A percentile compares a stretch with the other conserved stretches of the same genome.
Evolutionary conservation across 495 filamentous ascomycete genomes (phyloP).

Genomic region (Physcia stellaris): DNA sequence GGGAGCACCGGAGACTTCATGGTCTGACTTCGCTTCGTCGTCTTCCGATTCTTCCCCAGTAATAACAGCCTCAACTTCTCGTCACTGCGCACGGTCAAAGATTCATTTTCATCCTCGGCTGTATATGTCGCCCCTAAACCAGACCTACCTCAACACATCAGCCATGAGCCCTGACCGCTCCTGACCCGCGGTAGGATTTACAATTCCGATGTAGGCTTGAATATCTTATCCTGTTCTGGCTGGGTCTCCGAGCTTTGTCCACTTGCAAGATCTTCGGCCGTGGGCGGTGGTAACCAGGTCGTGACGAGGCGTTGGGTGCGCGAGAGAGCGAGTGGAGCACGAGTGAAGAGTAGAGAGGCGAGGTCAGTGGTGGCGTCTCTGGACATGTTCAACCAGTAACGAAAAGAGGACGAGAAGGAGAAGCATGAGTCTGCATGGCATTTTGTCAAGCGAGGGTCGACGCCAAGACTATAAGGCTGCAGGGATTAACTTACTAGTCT

Average conservation of each 20-base stretch:
- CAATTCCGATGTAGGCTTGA: constrained; percentile 38
- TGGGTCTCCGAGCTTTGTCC: constrained; percentile 31
- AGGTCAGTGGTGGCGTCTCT: constrained; percentile 16
- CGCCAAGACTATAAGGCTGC: no score
- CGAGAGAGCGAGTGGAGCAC: constrained; percentile 34
- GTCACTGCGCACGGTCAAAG: constrained; percentile 29
- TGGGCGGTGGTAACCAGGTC: constrained; percentile 36
- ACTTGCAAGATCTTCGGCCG: constrained; percentile 28
- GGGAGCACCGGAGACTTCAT: no score
- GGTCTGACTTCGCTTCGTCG: no score
- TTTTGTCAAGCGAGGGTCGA: no score
- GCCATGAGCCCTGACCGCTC: no score
- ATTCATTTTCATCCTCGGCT: constrained; percentile 20
- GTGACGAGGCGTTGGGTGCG: constrained; percentile 37
- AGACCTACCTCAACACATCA: no score
- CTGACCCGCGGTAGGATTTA: constrained; percentile 15
- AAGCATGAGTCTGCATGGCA: no score
- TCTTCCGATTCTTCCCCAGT: constrained; percentile 34
- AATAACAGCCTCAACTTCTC: constrained; percentile 34
- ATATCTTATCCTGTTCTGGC: constrained; percentile 36
- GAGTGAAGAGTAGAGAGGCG: constrained; percentile 36
- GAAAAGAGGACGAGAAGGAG: no score
- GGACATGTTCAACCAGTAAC: no score
- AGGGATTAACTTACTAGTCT: no score
- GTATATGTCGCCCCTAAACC: constrained; percentile 34